Percentiles rank a stretch among this genome's conserved stretches.
Evolutionary conservation across 495 filamentous ascomycete species (phyloP).

Genomic region (Recurvomyces mirabilis): DNA sequence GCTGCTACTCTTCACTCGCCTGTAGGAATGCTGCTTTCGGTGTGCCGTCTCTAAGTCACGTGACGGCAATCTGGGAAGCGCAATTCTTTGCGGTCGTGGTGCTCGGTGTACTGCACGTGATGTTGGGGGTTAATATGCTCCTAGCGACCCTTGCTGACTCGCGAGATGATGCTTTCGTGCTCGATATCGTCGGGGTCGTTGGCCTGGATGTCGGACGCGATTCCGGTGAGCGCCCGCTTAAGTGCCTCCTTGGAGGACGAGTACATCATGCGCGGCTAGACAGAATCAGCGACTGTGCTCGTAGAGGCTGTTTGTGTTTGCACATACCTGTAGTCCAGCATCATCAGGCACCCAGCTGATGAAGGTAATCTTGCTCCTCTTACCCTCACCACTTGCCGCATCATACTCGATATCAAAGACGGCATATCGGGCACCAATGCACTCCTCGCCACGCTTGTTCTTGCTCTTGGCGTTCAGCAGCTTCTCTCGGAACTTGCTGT

Average conservation of each 20-base stretch:
- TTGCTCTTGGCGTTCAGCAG: conserved; percentile 53
- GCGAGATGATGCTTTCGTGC: conserved; percentile 62
- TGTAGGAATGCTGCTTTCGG: no score
- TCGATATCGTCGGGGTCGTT: conserved; percentile 87
- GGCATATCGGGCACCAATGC: conserved; percentile 66
- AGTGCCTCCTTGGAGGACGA: conserved; percentile 87
- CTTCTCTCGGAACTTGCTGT: conserved; percentile 58
- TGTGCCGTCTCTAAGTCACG: no score
- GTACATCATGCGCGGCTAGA: conserved; percentile 92
- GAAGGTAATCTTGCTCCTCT: conserved; percentile 90
- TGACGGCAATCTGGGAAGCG: no score
- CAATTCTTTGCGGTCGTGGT: neutral
- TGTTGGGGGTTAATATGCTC: conserved; percentile 1
- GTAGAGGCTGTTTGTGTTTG: no score
- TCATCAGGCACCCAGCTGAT: conserved; percentile 86
- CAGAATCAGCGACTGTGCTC: no score
- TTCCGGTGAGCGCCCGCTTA: conserved; percentile 72
- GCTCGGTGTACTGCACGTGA: neutral
- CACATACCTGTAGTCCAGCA: no score
- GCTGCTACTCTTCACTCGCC: no score
- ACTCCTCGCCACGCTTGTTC: conserved; percentile 54
- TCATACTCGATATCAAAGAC: conserved; percentile 89
- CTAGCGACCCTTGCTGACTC: conserved; percentile 64
- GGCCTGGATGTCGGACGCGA: conserved; percentile 78
- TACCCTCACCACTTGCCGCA: conserved; percentile 66